Base-by-base conservation (phyloP, 2,329 filamentous ascomycete genomes). In the Biscogniauxia marginata region DNA sequence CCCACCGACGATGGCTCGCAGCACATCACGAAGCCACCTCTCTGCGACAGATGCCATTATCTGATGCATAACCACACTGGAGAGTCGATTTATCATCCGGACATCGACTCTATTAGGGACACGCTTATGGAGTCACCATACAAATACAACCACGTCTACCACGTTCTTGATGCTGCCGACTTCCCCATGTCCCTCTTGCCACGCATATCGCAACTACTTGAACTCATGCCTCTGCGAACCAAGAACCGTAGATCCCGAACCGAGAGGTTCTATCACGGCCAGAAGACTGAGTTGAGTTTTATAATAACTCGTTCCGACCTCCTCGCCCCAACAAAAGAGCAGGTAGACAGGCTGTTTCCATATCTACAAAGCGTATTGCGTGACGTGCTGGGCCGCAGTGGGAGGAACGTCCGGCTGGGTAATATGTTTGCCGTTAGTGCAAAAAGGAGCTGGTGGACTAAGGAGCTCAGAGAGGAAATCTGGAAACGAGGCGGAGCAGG, bases 131-230 rank as follows among this genome's bases (percentile, higher is more conserved):
- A 96, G 72, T 96, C 93, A 1, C 93, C 93, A 0, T 87, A 96
- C 74, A 90, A 90, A 70, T 84, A 90, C 70, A 98, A 99, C 67
- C 91, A 97, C 73, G 87, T 99, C 59, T 99, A 98, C 71, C 95
- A 99, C 73, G 81, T 99, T 22, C 78, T 99, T 20, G 95, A 99
- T 69, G 93, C 95, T 2, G 95, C 93, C 58, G 95, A 99, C 73
- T 98, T 99, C 62, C 95, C 95, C 19, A 90, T 99, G 84, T 97
- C 95, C 1, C 75, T 99, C 13, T 80, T 98, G 3, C 90, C 91
- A 0, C 84, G 86, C 46, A 83, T 99, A 8, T 84, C 89, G 58
- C 77, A 83, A 7, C 77, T 91, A 0, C 79, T 97, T 1, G 79
- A 86, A 30, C 78, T 92, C 8, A 87, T 90, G 58, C 86, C 87